These are phyloP conservation scores for Fusarium miscanthi DNA, from an alignment of 2,329 filamentous ascomycete genomes.

Conservation along the genomic window DNA sequence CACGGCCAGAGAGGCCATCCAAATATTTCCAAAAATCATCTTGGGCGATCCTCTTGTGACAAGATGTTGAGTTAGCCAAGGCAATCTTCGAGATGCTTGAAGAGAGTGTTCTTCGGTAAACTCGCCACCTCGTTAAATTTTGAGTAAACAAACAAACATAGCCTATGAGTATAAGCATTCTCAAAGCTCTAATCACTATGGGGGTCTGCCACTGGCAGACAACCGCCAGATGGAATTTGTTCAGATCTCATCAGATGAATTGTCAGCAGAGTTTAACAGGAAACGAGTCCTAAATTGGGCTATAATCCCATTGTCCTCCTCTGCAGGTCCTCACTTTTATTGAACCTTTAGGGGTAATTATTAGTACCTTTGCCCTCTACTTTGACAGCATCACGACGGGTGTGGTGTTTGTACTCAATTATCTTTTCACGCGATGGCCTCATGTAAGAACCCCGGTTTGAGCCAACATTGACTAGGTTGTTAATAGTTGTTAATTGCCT, in stretches of 20 bases:
- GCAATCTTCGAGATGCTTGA: not conserved
- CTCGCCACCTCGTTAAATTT: not conserved
- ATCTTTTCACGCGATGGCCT: not conserved
- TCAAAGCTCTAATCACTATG: not conserved
- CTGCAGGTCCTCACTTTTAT: not conserved
- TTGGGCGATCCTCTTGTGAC: not conserved
- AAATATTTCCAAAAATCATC: slow-evolving; percentile 2
- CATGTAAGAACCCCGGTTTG: not conserved
- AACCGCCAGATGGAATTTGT: not conserved
- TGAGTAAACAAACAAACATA: not conserved
- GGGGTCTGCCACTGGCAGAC: slow-evolving; percentile 5
- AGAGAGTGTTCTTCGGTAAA: too few relatives aligned
- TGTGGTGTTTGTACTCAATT: not conserved
- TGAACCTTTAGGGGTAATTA: not conserved
- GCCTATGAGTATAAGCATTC: not conserved
- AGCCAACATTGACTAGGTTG: too few relatives aligned
- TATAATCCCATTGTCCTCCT: not conserved
- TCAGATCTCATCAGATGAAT: not conserved
- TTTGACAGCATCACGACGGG: not conserved
- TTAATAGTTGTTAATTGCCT: too few relatives aligned
- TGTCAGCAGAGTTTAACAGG: not conserved
- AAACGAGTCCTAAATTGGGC: too few relatives aligned
- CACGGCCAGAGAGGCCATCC: not conserved
- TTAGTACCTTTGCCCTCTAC: not conserved
- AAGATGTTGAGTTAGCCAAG: not conserved